Conservation (phyloP, 1,284 basidiomycete genomes). For the Fistulinella staudtii region DNA sequence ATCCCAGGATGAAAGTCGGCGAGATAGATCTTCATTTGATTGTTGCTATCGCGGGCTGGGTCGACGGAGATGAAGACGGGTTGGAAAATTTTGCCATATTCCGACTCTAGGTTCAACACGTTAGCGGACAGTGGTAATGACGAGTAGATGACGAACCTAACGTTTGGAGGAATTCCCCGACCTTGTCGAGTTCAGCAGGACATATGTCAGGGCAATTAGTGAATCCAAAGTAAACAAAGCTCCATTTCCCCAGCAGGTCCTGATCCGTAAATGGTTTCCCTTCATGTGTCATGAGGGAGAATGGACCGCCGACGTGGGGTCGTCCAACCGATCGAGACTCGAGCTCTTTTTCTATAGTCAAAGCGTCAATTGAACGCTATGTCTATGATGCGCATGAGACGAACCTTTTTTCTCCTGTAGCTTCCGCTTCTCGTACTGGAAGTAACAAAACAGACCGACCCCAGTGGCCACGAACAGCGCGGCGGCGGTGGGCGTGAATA, state of each 20-base stretch:
- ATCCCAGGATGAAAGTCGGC: slow-evolving; percentile 90
- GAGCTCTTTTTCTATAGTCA: slow-evolving; percentile 58
- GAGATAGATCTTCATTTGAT: slow-evolving; percentile 58
- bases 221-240: slow-evolving; percentile 94
- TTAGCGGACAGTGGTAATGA: no score
- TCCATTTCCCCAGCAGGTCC: slow-evolving; percentile 84
- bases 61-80: slow-evolving; percentile 97
- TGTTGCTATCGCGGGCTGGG: slow-evolving; percentile 84
- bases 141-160: slow-evolving; percentile 62
- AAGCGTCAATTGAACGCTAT: background rate
- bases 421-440: slow-evolving; percentile 81
- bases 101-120: slow-evolving; percentile 57
- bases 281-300: slow-evolving; percentile 68
- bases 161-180: slow-evolving; percentile 76
- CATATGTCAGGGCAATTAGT: slow-evolving; percentile 99
- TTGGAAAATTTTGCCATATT: slow-evolving; percentile 61
- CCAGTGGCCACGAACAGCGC: slow-evolving; percentile 82
- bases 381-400: background rate
- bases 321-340: slow-evolving; percentile 56
- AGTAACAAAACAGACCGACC: slow-evolving; percentile 82
- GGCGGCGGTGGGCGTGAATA: slow-evolving; percentile 85
- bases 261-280: slow-evolving; percentile 77
- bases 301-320: slow-evolving; percentile 88
- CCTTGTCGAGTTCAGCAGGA: slow-evolving; percentile 97
- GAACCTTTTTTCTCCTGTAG: slow-evolving; percentile 70